Evolutionary conservation across 164 flowering plant species (phyloP).

Genomic region (Chloranthus sessilifolius): DNA sequence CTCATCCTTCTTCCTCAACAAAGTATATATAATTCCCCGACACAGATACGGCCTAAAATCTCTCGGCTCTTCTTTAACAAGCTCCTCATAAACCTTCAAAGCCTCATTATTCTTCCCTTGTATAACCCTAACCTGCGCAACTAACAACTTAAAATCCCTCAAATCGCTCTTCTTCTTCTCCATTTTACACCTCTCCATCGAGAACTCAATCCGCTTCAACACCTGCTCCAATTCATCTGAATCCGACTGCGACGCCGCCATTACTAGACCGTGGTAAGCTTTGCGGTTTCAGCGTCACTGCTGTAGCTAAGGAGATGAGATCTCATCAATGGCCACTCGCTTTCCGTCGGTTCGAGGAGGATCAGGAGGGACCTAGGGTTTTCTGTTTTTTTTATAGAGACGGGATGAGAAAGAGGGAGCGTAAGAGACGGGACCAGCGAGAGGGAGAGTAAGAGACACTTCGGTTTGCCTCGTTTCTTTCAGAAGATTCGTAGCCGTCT

Average conservation of each 20-base stretch:
- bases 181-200: slow-evolving; percentile 54
- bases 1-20: slow-evolving; percentile 67
- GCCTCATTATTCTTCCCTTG: slow-evolving; percentile 65
- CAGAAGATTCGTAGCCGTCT: too few species aligned
- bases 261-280: slow-evolving; percentile 76
- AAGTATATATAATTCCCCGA: slow-evolving; percentile 75
- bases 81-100: slow-evolving; percentile 65
- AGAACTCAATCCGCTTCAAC: slow-evolving; percentile 46
- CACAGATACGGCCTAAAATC: slow-evolving; percentile 93
- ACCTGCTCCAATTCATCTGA: slow-evolving; percentile 30
- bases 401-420: too few species aligned
- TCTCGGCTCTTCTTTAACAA: slow-evolving; percentile 80
- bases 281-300: slow-evolving; percentile 53
- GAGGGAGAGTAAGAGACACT: too few species aligned
- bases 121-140: slow-evolving; percentile 67
- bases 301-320: slow-evolving; percentile 40
- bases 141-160: slow-evolving; percentile 73
- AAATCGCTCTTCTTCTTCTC: slow-evolving; percentile 46
- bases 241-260: slow-evolving; percentile 40
- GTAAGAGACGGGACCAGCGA: too few species aligned
- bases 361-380: too few species aligned
- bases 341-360: slow-evolving; percentile 49
- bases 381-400: too few species aligned
- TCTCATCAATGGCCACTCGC: slow-evolving; percentile 66
- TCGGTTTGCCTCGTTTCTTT: too few species aligned